Conservation (phyloP, 768 basidiomycete species). For the Boletellus sp. region DNA sequence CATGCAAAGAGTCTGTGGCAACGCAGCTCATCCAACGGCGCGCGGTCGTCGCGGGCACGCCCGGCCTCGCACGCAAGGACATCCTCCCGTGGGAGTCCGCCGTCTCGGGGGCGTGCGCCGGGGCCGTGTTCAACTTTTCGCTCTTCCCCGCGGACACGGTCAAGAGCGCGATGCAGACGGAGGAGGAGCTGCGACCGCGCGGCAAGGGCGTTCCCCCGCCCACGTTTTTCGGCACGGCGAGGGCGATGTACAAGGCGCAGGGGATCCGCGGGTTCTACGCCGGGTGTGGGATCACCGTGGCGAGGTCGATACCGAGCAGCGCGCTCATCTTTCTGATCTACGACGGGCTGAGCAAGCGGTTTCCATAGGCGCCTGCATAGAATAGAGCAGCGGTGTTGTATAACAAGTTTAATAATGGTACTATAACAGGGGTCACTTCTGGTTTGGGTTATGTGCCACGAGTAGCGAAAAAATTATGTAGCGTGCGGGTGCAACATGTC, state of each 20-base stretch:
- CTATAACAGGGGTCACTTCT: not conserved
- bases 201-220: slow-evolving; percentile 30
- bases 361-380: slow-evolving; percentile 33
- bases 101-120: slow-evolving; percentile 81
- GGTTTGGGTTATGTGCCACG: not conserved
- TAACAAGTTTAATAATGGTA: not conserved
- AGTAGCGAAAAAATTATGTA: not conserved
- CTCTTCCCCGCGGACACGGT: slow-evolving; percentile 94
- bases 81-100: slow-evolving; percentile 80
- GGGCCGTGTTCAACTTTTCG: slow-evolving; percentile 80
- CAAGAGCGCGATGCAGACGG: slow-evolving; percentile 94
- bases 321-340: slow-evolving; percentile 93
- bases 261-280: slow-evolving; percentile 87
- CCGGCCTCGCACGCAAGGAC: slow-evolving; percentile 37
- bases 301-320: slow-evolving; percentile 81
- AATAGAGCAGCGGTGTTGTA: slow-evolving; percentile 2
- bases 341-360: slow-evolving; percentile 62
- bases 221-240: slow-evolving; percentile 56
- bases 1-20: slow-evolving; percentile 77
- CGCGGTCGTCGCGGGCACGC: slow-evolving; percentile 18
- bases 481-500: not conserved
- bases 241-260: slow-evolving; percentile 66
- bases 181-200: slow-evolving; percentile 73
- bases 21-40: slow-evolving; percentile 55
- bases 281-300: slow-evolving; percentile 88